Evolutionary conservation across 169 alveolate genomes (phyloP).

Genomic region (Plasmodium vivax): DNA sequence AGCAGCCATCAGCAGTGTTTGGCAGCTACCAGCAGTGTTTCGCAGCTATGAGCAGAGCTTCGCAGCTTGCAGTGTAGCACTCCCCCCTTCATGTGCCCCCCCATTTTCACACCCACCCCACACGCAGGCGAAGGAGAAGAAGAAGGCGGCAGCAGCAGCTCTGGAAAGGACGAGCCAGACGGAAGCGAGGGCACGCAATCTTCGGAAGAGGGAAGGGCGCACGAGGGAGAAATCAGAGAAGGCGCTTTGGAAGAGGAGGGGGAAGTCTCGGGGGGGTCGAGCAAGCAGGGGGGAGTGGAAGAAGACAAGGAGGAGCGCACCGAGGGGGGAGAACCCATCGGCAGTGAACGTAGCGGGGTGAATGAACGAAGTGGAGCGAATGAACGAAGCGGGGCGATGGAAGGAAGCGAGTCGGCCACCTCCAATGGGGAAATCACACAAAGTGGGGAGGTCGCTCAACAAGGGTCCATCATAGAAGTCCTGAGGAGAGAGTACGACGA

Average conservation of each 20-base stretch:
- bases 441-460: background rate
- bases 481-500: background rate
- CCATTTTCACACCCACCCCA: background rate
- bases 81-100: background rate
- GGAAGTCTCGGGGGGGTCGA: background rate
- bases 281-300: background rate
- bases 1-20: background rate
- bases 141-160: background rate
- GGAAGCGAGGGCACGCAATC: background rate
- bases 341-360: background rate
- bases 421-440: background rate
- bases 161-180: background rate
- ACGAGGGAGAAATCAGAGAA: background rate
- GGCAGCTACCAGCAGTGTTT: no score
- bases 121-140: background rate
- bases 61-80: background rate
- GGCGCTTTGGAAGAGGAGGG: background rate
- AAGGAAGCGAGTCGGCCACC: background rate
- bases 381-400: background rate
- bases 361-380: background rate
- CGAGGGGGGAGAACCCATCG: background rate
- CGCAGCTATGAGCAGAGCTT: no score
- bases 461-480: background rate
- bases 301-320: background rate
- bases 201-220: conserved; percentile 3